Evolutionary conservation across 768 basidiomycete genomes (phyloP), one percentile per base, ranked within the genome.

Genomic region (Termitomyces sp.): DNA sequence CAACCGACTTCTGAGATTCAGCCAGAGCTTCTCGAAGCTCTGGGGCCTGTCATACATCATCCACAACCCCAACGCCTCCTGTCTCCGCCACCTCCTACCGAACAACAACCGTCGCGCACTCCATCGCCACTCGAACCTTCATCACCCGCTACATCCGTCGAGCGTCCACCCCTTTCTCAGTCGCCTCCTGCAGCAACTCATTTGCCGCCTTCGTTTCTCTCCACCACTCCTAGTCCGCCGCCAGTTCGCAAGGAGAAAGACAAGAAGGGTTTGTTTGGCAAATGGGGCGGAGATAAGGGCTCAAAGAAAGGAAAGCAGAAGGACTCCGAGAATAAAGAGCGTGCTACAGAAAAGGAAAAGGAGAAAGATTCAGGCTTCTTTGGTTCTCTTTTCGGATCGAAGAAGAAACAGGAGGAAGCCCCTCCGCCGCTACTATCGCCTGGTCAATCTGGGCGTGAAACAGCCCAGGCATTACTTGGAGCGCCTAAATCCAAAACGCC

Each of bases 311-410:
- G 27, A 27, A 64, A 64, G 37, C 52, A 59, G 44, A 67, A 60
- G 50, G 63, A 62, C 16, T 32, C 55, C 1, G 59, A 62, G 27
- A 62, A 33, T 45, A 61, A 42, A 43, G 59, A 65, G 42, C 59
- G 84, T 24, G 68, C 64, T 32, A 51, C 58, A 22, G 71, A 76
- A 43, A 71, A 72, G 67, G 82, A 87, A 63, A 83, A 83, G 66
- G 87, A 89, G 67, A 86, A 87, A 69, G 88, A 90, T n/a, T 74
- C 83, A 20, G 81, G 93, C 2, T 97, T 98, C 78, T 93, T 98
- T 63, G 93, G 94, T 2, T 93, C 92, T 12, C 77, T 98, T 4
- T 98, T 98, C 69, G 87, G 87, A 62, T 86, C 83, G 70, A 93
- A 91, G 80, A 97, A 95, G 81, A 87, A 86, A 64, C 88, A 92